Evolutionary conservation across 2,329 filamentous ascomycete genomes (phyloP).

Genomic region (Graphilbum sp.): DNA sequence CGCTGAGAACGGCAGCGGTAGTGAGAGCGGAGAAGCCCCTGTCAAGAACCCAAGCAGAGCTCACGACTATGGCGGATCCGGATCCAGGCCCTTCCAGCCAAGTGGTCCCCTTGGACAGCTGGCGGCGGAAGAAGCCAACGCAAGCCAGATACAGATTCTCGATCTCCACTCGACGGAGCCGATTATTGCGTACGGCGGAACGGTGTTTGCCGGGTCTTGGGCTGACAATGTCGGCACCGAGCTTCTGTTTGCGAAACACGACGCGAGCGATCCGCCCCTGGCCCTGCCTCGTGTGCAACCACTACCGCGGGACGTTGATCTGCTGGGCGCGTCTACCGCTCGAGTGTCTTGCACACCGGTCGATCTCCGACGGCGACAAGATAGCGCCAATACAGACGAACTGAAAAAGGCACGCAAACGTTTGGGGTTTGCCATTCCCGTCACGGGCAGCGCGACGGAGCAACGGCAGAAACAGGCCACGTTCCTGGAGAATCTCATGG

Average conservation of each 20-base stretch:
- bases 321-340: constrained; percentile 15
- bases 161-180: constrained; percentile 64
- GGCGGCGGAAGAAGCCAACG: constrained; percentile 1
- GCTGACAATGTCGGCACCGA: constrained; percentile 71
- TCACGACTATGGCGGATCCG: no score
- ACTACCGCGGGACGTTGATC: constrained; percentile 8
- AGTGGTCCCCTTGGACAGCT: constrained; percentile 2
- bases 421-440: constrained; percentile 9
- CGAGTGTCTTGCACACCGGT: constrained; percentile 8
- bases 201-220: constrained; percentile 70
- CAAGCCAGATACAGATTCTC: constrained; percentile 55
- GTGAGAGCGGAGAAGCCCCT: constrained; percentile 8
- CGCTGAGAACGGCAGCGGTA: constrained; percentile 16
- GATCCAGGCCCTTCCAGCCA: constrained; percentile 2
- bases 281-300: background rate
- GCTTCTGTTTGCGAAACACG: constrained; percentile 47
- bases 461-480: constrained; percentile 9
- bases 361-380: constrained; percentile 6
- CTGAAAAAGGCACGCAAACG: constrained; percentile 2
- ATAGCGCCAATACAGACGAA: background rate
- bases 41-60: no score
- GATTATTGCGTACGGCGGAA: constrained; percentile 62
- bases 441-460: constrained; percentile 5
- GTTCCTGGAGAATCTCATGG: constrained; percentile 12
- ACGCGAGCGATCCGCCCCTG: constrained; percentile 8